These are phyloP conservation scores for Tetracentron sinense DNA, from an alignment of 164 flowering plant genomes.

Conservation along the genomic window DNA sequence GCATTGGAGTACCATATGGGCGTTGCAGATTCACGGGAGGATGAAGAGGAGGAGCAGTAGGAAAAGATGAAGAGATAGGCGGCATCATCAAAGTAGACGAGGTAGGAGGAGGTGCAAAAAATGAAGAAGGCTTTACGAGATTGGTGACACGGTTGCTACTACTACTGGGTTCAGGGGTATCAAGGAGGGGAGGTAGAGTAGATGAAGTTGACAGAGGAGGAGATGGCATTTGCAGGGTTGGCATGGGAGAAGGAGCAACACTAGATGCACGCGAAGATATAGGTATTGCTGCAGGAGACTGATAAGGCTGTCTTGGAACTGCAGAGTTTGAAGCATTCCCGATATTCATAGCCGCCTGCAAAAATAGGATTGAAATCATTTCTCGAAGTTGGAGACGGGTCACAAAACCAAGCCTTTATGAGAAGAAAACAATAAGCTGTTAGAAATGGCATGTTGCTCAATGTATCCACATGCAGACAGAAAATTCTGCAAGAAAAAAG, in stretches of 20 bases:
- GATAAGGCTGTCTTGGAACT: conserved; percentile 30
- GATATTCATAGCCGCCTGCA: conserved; percentile 45
- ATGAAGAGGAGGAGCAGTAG: conserved; percentile 62
- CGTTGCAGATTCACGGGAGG: conserved; percentile 57
- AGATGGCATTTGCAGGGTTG: conserved; percentile 43
- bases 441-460: no score
- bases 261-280: conserved; percentile 31
- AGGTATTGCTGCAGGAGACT: conserved; percentile 22
- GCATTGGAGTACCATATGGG: conserved; percentile 75
- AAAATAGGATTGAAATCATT: no score
- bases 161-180: conserved; percentile 36
- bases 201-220: conserved; percentile 38
- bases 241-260: conserved; percentile 28
- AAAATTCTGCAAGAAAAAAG: no score
- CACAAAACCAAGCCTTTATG: no score
- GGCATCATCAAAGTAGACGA: conserved; percentile 40
- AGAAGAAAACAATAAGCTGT: no score
- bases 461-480: no score
- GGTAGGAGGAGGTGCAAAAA: conserved; percentile 44
- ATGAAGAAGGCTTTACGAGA: conserved; percentile 64
- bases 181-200: conserved; percentile 40
- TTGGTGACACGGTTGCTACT: conserved; percentile 35
- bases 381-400: no score
- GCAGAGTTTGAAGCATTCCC: conserved; percentile 37
- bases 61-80: conserved; percentile 49